Conservation (phyloP, 129 eudicot genomes). For the Arctium minus region DNA sequence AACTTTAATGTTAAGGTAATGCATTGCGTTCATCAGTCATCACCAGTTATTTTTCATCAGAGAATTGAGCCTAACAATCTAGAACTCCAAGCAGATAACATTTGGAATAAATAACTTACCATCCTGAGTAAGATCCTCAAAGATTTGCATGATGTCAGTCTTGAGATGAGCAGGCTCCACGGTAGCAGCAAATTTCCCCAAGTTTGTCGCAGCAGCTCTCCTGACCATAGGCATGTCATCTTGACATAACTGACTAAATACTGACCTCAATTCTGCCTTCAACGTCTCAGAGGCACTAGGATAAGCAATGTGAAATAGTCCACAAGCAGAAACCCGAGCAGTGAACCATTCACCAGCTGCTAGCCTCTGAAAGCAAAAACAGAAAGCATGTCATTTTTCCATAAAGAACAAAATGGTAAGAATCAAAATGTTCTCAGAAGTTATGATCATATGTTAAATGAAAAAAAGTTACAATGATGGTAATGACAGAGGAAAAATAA, state of each 20-base stretch:
- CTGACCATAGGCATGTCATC: constrained; percentile 99
- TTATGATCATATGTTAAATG: neutral
- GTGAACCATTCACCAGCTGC: constrained; percentile 99
- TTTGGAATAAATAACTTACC: constrained; percentile 37
- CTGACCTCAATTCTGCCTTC: constrained; percentile 79
- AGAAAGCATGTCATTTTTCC: constrained; percentile 6
- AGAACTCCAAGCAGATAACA: constrained; percentile 11
- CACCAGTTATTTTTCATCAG: neutral
- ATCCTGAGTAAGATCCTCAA: constrained; percentile 91
- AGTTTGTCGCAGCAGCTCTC: constrained; percentile 91
- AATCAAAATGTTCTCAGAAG: neutral
- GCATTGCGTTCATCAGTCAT: neutral
- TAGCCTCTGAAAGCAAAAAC: constrained; percentile 51
- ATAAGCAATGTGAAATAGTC: constrained; percentile 91
- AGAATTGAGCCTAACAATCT: neutral
- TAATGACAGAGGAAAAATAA: neutral
- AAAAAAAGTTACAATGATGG: neutral
- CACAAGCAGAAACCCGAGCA: constrained; percentile 97
- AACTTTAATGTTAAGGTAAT: constrained; percentile 11
- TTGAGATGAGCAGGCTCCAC: constrained; percentile 87
- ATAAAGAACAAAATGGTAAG: neutral
- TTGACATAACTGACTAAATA: constrained; percentile 89
- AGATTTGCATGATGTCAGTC: constrained; percentile 81
- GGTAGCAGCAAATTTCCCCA: constrained; percentile 97
- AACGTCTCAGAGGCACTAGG: constrained; percentile 85